Evolutionary conservation across 2,329 filamentous ascomycete genomes (phyloP).

Genomic region (Neoascochyta sp.): DNA sequence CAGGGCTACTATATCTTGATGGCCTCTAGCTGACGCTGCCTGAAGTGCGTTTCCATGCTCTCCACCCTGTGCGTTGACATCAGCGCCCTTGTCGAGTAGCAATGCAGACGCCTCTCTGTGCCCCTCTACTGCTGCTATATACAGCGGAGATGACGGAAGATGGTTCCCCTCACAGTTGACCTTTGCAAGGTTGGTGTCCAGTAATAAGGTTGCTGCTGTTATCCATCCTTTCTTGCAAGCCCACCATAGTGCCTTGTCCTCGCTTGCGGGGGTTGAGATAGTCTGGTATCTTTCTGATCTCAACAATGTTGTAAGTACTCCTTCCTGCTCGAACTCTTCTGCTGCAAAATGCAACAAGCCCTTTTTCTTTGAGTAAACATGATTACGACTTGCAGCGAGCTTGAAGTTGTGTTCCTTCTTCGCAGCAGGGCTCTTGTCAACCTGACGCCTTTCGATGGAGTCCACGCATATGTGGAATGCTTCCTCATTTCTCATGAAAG

Average conservation of each 20-base stretch:
- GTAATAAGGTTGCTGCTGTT: slow-evolving; percentile 3
- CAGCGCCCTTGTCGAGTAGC: slow-evolving; percentile 1
- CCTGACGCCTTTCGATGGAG: slow-evolving; percentile 10
- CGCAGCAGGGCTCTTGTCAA: slow-evolving; percentile 7
- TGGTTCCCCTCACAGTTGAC: slow-evolving; percentile 4
- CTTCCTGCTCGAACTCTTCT: slow-evolving; percentile 14
- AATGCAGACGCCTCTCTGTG: background rate
- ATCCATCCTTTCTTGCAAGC: slow-evolving; percentile 5
- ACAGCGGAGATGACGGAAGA: slow-evolving; percentile 5
- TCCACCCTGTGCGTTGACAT: slow-evolving; percentile 2
- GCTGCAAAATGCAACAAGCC: slow-evolving; percentile 22
- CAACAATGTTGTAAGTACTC: slow-evolving; percentile 16
- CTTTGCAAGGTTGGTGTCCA: slow-evolving; percentile 1
- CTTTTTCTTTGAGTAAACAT: slow-evolving; percentile 10
- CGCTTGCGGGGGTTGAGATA: slow-evolving; percentile 5
- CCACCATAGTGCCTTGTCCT: slow-evolving; percentile 6
- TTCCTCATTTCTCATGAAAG: slow-evolving; percentile 28
- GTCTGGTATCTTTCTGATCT: slow-evolving; percentile 13
- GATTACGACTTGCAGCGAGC: slow-evolving; percentile 6
- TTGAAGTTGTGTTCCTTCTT: slow-evolving; percentile 1
- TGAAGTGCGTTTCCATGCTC: slow-evolving; percentile 3
- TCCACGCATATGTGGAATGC: slow-evolving; percentile 17
- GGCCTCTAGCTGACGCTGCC: slow-evolving; percentile 1
- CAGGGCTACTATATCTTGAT: slow-evolving; percentile 1
- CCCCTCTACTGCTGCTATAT: slow-evolving; percentile 3